Conservation (phyloP, 1,139 yeast species). For the Starmera stellimalicola region DNA sequence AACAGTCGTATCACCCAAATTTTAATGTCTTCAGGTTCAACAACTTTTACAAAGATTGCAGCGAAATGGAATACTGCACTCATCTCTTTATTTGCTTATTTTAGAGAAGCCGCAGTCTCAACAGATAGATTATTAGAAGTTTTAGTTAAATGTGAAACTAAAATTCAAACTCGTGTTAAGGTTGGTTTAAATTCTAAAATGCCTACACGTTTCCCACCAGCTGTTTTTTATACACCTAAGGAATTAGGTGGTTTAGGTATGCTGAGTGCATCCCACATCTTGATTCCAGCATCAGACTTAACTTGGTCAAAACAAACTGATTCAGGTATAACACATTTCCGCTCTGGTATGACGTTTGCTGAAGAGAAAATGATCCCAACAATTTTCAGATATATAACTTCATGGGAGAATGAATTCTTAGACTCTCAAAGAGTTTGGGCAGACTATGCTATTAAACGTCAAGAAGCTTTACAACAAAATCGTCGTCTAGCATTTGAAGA, state of each 20-base stretch:
- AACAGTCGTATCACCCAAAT: constrained; percentile 82
- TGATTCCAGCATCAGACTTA: constrained; percentile 89
- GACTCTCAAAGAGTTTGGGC: constrained; percentile 98
- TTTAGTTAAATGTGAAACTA: constrained; percentile 85
- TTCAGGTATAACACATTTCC: constrained; percentile 88
- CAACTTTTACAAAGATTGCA: constrained; percentile 91
- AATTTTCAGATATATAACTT: constrained; percentile 79
- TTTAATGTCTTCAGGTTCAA: constrained; percentile 90
- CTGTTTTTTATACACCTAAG: constrained; percentile 94
- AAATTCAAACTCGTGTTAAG: constrained; percentile 89
- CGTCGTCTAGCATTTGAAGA: constrained; percentile 88
- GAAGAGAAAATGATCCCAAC: constrained; percentile 84
- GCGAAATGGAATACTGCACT: constrained; percentile 95
- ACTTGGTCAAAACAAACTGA: constrained; percentile 92
- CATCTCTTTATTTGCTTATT: constrained; percentile 78
- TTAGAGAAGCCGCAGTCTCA: constrained; percentile 84
- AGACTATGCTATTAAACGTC: constrained; percentile 84
- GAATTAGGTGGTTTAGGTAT: constrained; percentile 97
- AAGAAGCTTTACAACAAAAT: constrained; percentile 79
- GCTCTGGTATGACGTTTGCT: constrained; percentile 85
- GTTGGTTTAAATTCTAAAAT: constrained; percentile 93
- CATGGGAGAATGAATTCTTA: constrained; percentile 94
- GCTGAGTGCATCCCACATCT: constrained; percentile 93
- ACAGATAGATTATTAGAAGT: constrained; percentile 73
- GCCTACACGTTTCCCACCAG: constrained; percentile 99